Percentiles rank a stretch among this genome's conserved stretches.
phyloP scores from a whole-genome alignment of 1,139 yeast species.

The Meyerozyma guilliermondii region DNA sequence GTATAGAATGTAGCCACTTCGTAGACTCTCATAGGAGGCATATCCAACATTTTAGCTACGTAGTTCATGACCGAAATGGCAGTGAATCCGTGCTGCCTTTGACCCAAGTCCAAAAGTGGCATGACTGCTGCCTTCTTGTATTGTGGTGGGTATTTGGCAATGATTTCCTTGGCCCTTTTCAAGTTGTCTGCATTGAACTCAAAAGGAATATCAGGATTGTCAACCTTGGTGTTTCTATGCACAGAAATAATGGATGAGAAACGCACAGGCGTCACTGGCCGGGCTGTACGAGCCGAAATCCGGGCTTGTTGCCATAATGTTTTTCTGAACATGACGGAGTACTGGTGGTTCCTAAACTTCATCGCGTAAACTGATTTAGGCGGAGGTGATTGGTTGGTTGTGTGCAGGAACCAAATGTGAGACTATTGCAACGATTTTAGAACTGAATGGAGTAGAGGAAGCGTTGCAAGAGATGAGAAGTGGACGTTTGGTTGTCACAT shows the following conservation, averaged over 20 bases:
- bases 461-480: no score
- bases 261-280: constrained; percentile 17
- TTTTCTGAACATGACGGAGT: constrained; percentile 5
- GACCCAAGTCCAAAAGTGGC: constrained; percentile 86
- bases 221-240: constrained; percentile 67
- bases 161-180: constrained; percentile 65
- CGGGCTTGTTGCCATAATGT: constrained; percentile 5
- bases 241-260: constrained; percentile 50
- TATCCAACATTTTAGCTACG: constrained; percentile 77
- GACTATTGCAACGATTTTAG: no score
- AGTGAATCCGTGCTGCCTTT: constrained; percentile 83
- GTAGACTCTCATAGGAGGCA: constrained; percentile 95
- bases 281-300: constrained; percentile 6
- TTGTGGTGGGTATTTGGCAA: constrained; percentile 79
- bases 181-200: constrained; percentile 69
- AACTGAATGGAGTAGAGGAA: no score
- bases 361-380: constrained; percentile 2
- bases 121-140: constrained; percentile 85
- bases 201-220: constrained; percentile 67
- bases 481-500: no score
- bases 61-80: constrained; percentile 91
- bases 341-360: neutral
- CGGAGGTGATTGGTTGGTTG: constrained; percentile 2
- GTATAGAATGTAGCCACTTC: constrained; percentile 93
- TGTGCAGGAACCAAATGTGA: neutral